Percentiles rank a stretch among this genome's conserved stretches.
phyloP scores from a whole-genome alignment of 2,329 filamentous ascomycete genomes.

The Trichoderma atrobrunneum region DNA sequence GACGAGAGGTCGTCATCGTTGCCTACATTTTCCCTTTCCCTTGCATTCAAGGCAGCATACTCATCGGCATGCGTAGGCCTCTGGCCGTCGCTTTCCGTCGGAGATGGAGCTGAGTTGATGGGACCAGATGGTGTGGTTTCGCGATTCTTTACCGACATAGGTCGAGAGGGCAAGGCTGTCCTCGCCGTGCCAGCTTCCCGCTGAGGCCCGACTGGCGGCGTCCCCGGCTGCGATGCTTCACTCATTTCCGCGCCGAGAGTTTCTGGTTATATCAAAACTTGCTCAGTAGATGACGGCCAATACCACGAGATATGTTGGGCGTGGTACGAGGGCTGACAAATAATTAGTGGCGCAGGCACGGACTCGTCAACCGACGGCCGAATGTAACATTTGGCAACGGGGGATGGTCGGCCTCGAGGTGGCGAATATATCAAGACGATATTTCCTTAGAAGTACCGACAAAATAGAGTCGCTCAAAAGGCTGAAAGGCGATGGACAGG shows the following conservation, averaged over 20 bases:
- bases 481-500: background rate
- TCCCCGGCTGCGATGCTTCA: constrained; percentile 29
- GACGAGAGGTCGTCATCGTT: constrained; percentile 26
- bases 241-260: constrained; percentile 30
- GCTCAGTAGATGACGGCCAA: background rate
- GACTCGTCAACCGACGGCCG: constrained; percentile 2
- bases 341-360: constrained; percentile 10
- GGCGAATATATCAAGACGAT: constrained; percentile 2
- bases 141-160: constrained; percentile 34
- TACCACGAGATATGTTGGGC: constrained; percentile 6
- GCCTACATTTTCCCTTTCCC: constrained; percentile 28
- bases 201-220: constrained; percentile 29
- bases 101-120: constrained; percentile 26
- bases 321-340: constrained; percentile 19
- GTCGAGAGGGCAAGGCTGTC: constrained; percentile 39
- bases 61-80: constrained; percentile 24
- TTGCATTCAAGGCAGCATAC: constrained; percentile 29
- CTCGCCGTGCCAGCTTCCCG: constrained; percentile 33
- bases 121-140: constrained; percentile 23
- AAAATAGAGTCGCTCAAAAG: background rate
- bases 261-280: background rate
- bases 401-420: background rate
- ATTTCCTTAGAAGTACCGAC: background rate
- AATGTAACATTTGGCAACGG: constrained; percentile 3
- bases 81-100: constrained; percentile 26